Conservation (phyloP, 192 early-diverging fungal species). For the Linnemannia elongata region DNA sequence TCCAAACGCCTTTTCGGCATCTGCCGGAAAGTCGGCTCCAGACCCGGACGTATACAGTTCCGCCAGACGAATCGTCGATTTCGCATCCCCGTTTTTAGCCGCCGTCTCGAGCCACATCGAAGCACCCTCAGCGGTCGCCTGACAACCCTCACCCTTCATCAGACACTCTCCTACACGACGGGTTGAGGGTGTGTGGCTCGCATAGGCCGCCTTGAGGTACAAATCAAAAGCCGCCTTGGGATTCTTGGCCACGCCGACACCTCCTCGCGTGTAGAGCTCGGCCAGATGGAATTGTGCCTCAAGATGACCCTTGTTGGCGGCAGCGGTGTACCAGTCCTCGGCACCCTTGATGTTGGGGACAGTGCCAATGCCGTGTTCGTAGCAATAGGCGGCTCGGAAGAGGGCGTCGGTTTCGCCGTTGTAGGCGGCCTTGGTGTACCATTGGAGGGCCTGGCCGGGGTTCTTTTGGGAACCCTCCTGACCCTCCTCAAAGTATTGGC, state of each 20-base stretch:
- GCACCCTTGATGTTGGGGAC: conserved; percentile 62
- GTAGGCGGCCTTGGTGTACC: conserved; percentile 70
- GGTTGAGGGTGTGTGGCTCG: conserved; percentile 61
- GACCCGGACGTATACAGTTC: conserved; percentile 41
- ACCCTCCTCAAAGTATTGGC: conserved; percentile 87
- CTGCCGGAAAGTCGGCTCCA: conserved; percentile 37
- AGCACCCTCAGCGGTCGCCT: conserved; percentile 54
- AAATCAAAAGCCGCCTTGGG: conserved; percentile 73
- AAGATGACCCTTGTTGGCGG: conserved; percentile 76
- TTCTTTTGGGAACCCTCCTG: conserved; percentile 69
- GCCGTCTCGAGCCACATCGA: conserved; percentile 56
- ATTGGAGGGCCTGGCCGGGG: conserved; percentile 66
- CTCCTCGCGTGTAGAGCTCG: conserved; percentile 67
- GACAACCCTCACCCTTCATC: conserved; percentile 52
- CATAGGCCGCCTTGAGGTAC: conserved; percentile 69
- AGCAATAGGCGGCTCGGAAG: conserved; percentile 76
- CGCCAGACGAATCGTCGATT: conserved; percentile 50
- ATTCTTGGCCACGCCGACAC: conserved; percentile 67
- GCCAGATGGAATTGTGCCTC: conserved; percentile 66
- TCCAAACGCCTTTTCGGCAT: conserved; percentile 56
- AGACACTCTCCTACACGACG: conserved; percentile 50
- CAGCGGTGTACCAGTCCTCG: conserved; percentile 69
- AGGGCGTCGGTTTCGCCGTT: conserved; percentile 75
- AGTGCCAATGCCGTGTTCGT: conserved; percentile 76
- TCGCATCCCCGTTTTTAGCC: conserved; percentile 53